These are phyloP conservation scores for Scleroderma citrinum DNA, from an alignment of 768 basidiomycete species.

Conservation along the genomic window DNA sequence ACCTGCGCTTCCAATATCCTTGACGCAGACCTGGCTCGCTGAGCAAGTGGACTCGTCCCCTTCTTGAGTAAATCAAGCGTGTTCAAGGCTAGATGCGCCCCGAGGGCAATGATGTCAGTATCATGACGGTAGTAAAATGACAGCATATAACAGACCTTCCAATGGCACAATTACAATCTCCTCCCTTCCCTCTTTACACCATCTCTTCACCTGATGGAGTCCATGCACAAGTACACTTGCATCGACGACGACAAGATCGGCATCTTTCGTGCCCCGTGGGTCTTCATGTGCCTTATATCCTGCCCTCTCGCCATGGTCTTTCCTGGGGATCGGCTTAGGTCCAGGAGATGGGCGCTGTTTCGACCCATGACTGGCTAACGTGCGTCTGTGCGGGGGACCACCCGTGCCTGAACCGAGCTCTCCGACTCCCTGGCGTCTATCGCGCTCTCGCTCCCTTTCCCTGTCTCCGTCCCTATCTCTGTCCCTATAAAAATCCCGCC, in stretches of 20 bases:
- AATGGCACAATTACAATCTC: constrained; percentile 82
- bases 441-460: not conserved
- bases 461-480: not conserved
- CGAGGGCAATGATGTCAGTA: not conserved
- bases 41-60: constrained; percentile 70
- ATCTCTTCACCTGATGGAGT: constrained; percentile 71
- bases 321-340: constrained; percentile 18
- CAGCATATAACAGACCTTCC: constrained; percentile 56
- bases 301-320: constrained; percentile 14
- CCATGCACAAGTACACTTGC: constrained; percentile 79
- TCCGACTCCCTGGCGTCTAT: constrained; percentile 12
- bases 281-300: constrained; percentile 21
- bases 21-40: constrained; percentile 81
- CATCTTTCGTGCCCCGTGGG: constrained; percentile 46
- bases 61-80: constrained; percentile 93
- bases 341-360: constrained; percentile 20
- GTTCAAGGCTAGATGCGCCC: constrained; percentile 59
- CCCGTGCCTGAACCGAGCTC: constrained; percentile 55
- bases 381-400: constrained; percentile 39
- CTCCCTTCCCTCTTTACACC: constrained; percentile 71
- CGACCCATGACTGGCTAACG: constrained; percentile 8
- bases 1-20: constrained; percentile 86
- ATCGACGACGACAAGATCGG: constrained; percentile 72
- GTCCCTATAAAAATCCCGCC: not conserved
- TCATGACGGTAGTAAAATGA: not conserved